Percentiles rank a stretch among this genome's conserved stretches.
Evolutionary conservation across 495 filamentous ascomycete species (phyloP).

Genomic region (Trichoderma reesei): DNA sequence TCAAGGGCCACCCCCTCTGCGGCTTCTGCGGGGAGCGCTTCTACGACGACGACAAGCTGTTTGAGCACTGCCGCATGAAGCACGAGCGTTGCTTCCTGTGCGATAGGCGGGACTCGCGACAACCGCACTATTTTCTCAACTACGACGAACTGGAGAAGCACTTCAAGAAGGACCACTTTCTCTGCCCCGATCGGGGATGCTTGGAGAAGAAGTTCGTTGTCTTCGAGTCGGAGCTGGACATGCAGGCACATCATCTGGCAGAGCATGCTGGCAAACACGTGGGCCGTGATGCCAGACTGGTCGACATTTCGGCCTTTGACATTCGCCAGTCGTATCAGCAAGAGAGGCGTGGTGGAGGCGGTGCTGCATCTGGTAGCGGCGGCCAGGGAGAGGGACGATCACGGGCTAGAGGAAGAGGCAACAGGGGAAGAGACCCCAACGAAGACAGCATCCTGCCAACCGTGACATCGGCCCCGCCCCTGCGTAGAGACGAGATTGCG

Average conservation of each 20-base stretch:
- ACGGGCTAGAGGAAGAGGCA: slow-evolving; percentile 40
- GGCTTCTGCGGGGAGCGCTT: slow-evolving; percentile 85
- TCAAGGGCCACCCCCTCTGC: slow-evolving; percentile 92
- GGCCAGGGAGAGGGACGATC: slow-evolving; percentile 37
- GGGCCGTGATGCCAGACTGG: slow-evolving; percentile 69
- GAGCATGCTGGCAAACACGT: slow-evolving; percentile 55
- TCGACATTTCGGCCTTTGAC: slow-evolving; percentile 81
- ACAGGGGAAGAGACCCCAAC: slow-evolving; percentile 50
- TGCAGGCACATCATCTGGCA: slow-evolving; percentile 49
- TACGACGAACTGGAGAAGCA: slow-evolving; percentile 77
- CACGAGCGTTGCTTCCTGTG: slow-evolving; percentile 95
- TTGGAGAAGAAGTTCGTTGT: slow-evolving; percentile 97
- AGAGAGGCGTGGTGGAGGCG: slow-evolving; percentile 48
- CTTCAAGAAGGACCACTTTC: slow-evolving; percentile 78
- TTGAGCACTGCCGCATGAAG: slow-evolving; percentile 78
- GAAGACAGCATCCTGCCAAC: slow-evolving; percentile 57
- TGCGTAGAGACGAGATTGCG: slow-evolving; percentile 80
- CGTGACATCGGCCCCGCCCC: slow-evolving; percentile 66
- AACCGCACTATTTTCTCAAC: slow-evolving; percentile 79
- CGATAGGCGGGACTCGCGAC: slow-evolving; percentile 58
- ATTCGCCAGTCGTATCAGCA: slow-evolving; percentile 61
- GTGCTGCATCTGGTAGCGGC: slow-evolving; percentile 34
- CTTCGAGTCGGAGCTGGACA: slow-evolving; percentile 85
- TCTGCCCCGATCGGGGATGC: slow-evolving; percentile 78
- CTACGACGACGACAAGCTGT: slow-evolving; percentile 93